Conservation (phyloP, 1,139 yeast genomes). For the Williopsis jadinii region DNA sequence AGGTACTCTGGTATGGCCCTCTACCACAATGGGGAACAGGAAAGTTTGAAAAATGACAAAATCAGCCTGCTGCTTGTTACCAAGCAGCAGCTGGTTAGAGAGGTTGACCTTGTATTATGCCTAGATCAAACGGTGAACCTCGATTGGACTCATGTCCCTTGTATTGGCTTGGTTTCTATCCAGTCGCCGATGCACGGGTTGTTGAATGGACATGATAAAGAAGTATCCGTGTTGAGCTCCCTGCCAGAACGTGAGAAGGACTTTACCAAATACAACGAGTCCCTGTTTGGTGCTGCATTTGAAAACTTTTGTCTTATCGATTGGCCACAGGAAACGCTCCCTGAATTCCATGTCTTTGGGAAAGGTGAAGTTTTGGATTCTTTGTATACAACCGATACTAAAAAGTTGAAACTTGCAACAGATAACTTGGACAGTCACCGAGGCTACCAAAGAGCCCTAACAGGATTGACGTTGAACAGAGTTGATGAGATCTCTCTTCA, state of each 20-base stretch:
- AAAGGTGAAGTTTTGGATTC: slow-evolving; percentile 1
- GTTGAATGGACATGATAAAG: not conserved
- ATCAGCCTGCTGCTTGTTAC: slow-evolving; percentile 3
- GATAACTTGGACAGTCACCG: not conserved
- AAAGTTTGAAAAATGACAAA: slow-evolving; percentile 35
- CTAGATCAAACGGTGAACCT: not conserved
- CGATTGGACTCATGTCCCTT: not conserved
- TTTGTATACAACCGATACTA: slow-evolving; percentile 1
- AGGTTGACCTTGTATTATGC: not conserved
- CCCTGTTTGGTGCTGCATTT: not conserved
- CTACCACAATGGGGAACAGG: slow-evolving; percentile 22
- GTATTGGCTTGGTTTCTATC: not conserved
- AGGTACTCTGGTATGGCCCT: slow-evolving; percentile 47
- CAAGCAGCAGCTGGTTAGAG: not conserved
- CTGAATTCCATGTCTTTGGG: not conserved
- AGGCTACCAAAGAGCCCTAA: not conserved
- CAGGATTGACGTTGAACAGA: not conserved
- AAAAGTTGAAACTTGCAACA: not conserved
- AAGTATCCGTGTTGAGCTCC: not conserved
- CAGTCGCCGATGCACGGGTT: slow-evolving; percentile 2
- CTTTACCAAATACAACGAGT: not conserved
- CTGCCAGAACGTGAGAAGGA: not conserved
- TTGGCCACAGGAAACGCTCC: not conserved
- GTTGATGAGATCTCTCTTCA: slow-evolving; percentile 1
- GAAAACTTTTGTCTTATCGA: not conserved